Conservation (phyloP, 2,329 filamentous ascomycete genomes). For the Aspergillus awamori region DNA sequence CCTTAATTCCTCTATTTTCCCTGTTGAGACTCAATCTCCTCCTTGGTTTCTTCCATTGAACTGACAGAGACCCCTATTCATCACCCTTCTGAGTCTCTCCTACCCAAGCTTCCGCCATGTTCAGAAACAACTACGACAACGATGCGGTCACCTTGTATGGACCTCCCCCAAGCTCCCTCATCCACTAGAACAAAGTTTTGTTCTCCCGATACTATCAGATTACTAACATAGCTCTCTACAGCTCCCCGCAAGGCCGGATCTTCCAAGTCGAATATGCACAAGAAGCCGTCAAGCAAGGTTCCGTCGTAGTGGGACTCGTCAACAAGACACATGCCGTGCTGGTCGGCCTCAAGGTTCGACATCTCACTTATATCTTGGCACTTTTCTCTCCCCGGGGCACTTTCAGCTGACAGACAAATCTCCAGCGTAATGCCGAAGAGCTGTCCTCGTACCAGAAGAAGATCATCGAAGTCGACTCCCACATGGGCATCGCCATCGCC, state of each 20-base stretch:
- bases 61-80: not conserved
- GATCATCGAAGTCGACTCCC: constrained; percentile 93
- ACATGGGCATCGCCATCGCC: constrained; percentile 92
- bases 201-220: constrained; percentile 10
- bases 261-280: constrained; percentile 99
- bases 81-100: constrained; percentile 3
- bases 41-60: constrained; percentile 12
- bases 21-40: constrained; percentile 15
- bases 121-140: constrained; percentile 99
- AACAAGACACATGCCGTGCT: constrained; percentile 98
- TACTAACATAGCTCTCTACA: constrained; percentile 43
- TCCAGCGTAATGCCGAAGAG: constrained; percentile 94
- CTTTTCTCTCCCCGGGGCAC: not conserved
- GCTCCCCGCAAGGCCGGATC: constrained; percentile 98
- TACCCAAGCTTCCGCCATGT: constrained; percentile 63
- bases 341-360: constrained; percentile 85
- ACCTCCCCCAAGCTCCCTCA: constrained; percentile 43
- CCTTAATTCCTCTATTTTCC: constrained; percentile 14
- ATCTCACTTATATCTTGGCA: not conserved
- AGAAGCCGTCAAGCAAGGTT: constrained; percentile 98
- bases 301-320: constrained; percentile 92
- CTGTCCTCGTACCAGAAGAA: constrained; percentile 99
- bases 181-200: constrained; percentile 15
- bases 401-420: constrained; percentile 9
- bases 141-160: constrained; percentile 96